Conservation (phyloP, 164 flowering plant species). For the Kingdonia uniflora region DNA sequence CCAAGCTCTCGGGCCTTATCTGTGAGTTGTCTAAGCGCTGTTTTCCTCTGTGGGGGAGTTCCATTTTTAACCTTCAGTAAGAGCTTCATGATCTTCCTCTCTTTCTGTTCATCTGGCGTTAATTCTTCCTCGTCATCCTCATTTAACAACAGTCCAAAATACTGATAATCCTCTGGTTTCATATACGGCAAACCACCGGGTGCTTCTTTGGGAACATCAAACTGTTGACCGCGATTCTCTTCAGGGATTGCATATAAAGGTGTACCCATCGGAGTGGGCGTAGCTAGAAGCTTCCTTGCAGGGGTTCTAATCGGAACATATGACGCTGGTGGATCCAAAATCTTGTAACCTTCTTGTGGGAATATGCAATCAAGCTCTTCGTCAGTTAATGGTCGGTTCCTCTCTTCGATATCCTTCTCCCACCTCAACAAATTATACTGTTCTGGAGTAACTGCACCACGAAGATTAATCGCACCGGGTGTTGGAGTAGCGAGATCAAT, state of each 20-base stretch:
- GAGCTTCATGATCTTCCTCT: slow-evolving; percentile 94
- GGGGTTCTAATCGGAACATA: slow-evolving; percentile 96
- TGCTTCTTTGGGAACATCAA: slow-evolving; percentile 81
- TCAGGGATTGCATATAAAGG: slow-evolving; percentile 85
- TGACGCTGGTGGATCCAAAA: slow-evolving; percentile 86
- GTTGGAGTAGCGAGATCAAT: slow-evolving; percentile 84
- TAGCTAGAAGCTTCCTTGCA: slow-evolving; percentile 92
- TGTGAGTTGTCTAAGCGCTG: slow-evolving; percentile 90
- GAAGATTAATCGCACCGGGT: slow-evolving; percentile 54
- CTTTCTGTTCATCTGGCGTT: slow-evolving; percentile 94
- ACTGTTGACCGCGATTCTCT: slow-evolving; percentile 94
- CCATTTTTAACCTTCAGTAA: slow-evolving; percentile 97
- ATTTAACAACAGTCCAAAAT: slow-evolving; percentile 73
- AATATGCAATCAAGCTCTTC: slow-evolving; percentile 97
- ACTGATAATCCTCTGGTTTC: slow-evolving; percentile 96
- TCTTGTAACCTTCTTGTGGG: slow-evolving; percentile 88
- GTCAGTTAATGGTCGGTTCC: slow-evolving; percentile 91
- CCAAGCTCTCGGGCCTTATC: slow-evolving; percentile 97
- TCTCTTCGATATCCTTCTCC: slow-evolving; percentile 98
- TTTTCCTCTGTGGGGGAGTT: slow-evolving; percentile 97
- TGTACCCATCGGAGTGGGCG: slow-evolving; percentile 90
- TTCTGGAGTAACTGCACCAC: slow-evolving; percentile 81
- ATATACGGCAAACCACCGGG: slow-evolving; percentile 89
- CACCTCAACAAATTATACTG: slow-evolving; percentile 85
- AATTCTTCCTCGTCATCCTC: slow-evolving; percentile 90